Percentiles rank a stretch among this genome's conserved stretches.
phyloP scores from a whole-genome alignment of 1,284 basidiomycete genomes.

The Naganishia sp. region DNA sequence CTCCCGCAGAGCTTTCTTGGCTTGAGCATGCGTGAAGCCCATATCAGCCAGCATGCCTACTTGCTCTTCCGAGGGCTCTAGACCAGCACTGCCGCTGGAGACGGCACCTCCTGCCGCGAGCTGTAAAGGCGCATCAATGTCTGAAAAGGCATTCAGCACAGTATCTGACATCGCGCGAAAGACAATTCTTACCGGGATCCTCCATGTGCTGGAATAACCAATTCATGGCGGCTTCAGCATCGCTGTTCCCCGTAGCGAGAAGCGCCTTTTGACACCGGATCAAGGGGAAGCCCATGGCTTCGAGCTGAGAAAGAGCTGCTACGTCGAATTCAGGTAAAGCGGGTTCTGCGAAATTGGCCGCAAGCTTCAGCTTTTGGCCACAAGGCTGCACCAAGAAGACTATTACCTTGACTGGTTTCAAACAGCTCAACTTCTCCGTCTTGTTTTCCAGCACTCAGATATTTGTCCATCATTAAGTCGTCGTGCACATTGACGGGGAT shows the following conservation, averaged over 20 bases:
- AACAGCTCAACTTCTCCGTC: slow-evolving; percentile 72
- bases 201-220: slow-evolving; percentile 97
- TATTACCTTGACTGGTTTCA: slow-evolving; percentile 58
- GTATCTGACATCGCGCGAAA: neutral
- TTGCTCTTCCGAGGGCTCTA: slow-evolving; percentile 68
- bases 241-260: slow-evolving; percentile 78
- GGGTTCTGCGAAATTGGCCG: neutral
- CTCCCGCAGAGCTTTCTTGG: slow-evolving; percentile 81
- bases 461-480: slow-evolving; percentile 65
- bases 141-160: slow-evolving; percentile 52
- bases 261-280: slow-evolving; percentile 84
- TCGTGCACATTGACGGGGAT: slow-evolving; percentile 79
- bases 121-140: slow-evolving; percentile 81
- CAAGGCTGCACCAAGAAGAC: slow-evolving; percentile 34
- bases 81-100: slow-evolving; percentile 43
- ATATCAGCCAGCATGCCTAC: slow-evolving; percentile 79
- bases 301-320: slow-evolving; percentile 70
- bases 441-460: slow-evolving; percentile 73
- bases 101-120: slow-evolving; percentile 44
- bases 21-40: slow-evolving; percentile 86
- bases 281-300: slow-evolving; percentile 83
- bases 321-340: slow-evolving; percentile 68
- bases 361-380: neutral
- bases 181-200: slow-evolving; percentile 66
- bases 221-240: slow-evolving; percentile 84